Evolutionary conservation across 169 alveolate species (phyloP), one percentile per base, ranked within the genome.

Genomic region (Plasmodium berghei): DNA sequence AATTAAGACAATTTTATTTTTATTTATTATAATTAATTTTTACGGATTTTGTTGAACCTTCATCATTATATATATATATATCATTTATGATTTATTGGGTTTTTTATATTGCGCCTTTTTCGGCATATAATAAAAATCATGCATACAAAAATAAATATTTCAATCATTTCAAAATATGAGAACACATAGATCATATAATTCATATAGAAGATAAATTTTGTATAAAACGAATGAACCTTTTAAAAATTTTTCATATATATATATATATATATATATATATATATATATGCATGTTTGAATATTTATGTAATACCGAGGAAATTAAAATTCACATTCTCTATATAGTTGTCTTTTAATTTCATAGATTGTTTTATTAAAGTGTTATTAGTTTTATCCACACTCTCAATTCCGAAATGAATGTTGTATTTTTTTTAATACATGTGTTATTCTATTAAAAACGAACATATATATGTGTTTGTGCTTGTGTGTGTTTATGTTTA

Each of bases 121-220:
- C 20, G n/a, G 1, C 5, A 18, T 58, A 16, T 49, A 72, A 52
- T 14, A 72, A 24, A 24, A 49, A 48, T 22, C 48, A 34, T 40
- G 42, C 28, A 24, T 16, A 28, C n/a, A 72, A 22, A 42, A 22
- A 18, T 9, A 72, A 26, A 24, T 14, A 14, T 72, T 0, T 72
- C 24, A 22, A 16, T 18, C 49, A 48, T 59, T 34, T 72, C 54
- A 72, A 72, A 28, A 59, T 26, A 55, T 52, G 67, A 42, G 16
- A 24, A 72, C 26, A 59, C 54, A 66, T 54, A 72, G 45, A 64
- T 72, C 69, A 72, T 24, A 72, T 14, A 24, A 26, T 9, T 72
- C 54, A 72, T 40, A 72, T 72, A 72, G 70, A 22, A 26, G 48
- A 34, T 26, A 54, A 72, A 72, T 49, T 12, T 49, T 72, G 24